Conservation (phyloP, 805 yeast species). For the Ogataea salicorniae region DNA sequence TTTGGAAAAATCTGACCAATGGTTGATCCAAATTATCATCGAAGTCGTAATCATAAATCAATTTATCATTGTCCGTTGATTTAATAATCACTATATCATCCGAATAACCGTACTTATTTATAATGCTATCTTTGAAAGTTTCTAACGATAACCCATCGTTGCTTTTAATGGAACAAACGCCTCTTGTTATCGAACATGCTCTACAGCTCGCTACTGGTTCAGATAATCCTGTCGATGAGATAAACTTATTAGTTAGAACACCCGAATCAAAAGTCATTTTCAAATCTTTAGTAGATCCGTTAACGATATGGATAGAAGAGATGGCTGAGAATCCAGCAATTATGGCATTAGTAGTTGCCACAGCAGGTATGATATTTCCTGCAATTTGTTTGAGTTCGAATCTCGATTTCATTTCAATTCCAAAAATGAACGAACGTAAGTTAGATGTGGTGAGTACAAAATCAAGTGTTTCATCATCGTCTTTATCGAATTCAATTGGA, state of each 20-base stretch:
- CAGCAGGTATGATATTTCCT: conserved; percentile 97
- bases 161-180: conserved; percentile 37
- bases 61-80: conserved; percentile 41
- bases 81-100: conserved; percentile 38
- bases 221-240: conserved; percentile 57
- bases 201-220: conserved; percentile 69
- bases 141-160: conserved; percentile 29
- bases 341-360: conserved; percentile 95
- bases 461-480: conserved; percentile 84
- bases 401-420: conserved; percentile 64
- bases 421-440: conserved; percentile 64
- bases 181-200: conserved; percentile 55
- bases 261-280: conserved; percentile 49
- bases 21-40: conserved; percentile 62
- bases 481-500: conserved; percentile 77
- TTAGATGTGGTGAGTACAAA: conserved; percentile 87
- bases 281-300: conserved; percentile 27
- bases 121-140: conserved; percentile 48
- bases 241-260: conserved; percentile 50
- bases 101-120: conserved; percentile 46
- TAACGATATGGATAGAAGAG: conserved; percentile 49
- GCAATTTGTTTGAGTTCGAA: conserved; percentile 93
- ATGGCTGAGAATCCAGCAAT: conserved; percentile 85
- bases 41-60: conserved; percentile 82
- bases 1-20: conserved; percentile 43